Evolutionary conservation across 169 alveolate genomes (phyloP).

Genomic region (Babesia caballi): DNA sequence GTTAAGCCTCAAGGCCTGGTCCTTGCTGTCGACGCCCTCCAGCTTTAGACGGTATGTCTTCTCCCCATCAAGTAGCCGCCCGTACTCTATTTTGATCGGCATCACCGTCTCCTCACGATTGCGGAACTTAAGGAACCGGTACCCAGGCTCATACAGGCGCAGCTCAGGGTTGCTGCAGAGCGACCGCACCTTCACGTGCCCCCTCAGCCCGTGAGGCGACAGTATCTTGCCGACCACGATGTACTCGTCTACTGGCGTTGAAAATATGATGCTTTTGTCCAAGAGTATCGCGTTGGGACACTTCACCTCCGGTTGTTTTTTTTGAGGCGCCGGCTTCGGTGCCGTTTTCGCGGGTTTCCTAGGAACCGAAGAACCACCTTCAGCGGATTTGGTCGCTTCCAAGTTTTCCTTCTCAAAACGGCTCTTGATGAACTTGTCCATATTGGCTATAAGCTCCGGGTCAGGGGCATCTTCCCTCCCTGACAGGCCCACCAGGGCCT

Average conservation of each 20-base stretch:
- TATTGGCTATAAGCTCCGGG: not conserved
- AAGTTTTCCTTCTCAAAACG: not conserved
- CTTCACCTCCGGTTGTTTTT: not conserved
- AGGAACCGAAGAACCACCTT: not conserved
- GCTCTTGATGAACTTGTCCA: not conserved
- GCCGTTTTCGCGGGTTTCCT: not conserved
- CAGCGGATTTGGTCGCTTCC: not conserved
- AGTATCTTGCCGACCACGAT: slow-evolving; percentile 43
- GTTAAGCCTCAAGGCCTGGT: slow-evolving; percentile 47
- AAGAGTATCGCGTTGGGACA: slow-evolving; percentile 20
- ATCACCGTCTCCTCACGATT: slow-evolving; percentile 41
- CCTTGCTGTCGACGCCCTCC: slow-evolving; percentile 56
- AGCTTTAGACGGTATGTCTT: slow-evolving; percentile 40
- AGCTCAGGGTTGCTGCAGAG: slow-evolving; percentile 31
- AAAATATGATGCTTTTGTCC: slow-evolving; percentile 40
- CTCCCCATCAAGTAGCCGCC: slow-evolving; percentile 24
- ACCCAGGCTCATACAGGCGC: slow-evolving; percentile 49
- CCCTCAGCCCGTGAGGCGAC: slow-evolving; percentile 45
- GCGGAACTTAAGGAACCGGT: slow-evolving; percentile 44
- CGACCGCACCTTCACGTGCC: slow-evolving; percentile 55
- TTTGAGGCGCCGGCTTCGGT: too few species aligned
- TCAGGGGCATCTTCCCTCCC: not conserved
- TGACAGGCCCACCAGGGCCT: not conserved
- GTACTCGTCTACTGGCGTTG: slow-evolving; percentile 43
- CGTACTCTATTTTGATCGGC: slow-evolving; percentile 50